Evolutionary conservation across 768 basidiomycete genomes (phyloP).

Genomic region (Ramaria rubella): DNA sequence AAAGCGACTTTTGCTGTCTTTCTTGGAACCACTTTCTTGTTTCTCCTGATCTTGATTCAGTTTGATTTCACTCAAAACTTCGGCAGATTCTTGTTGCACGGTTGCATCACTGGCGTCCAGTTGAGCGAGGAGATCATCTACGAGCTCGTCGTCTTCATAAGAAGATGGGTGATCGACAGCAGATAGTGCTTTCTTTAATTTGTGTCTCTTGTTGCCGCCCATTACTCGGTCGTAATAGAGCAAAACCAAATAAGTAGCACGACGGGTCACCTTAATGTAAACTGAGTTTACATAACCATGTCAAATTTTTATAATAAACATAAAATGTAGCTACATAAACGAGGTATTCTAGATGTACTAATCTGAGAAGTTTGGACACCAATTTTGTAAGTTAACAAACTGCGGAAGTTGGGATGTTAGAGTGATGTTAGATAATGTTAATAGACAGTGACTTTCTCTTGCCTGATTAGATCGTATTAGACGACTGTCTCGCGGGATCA

Average conservation of each 20-base stretch:
- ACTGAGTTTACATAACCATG: too few relatives aligned
- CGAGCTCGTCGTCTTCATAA: constrained; percentile 44
- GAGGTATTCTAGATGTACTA: too few relatives aligned
- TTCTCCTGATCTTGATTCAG: constrained; percentile 25
- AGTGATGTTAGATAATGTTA: too few relatives aligned
- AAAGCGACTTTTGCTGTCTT: constrained; percentile 57
- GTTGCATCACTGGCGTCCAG: constrained; percentile 57
- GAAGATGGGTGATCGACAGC: constrained; percentile 19
- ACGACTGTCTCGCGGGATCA: not conserved
- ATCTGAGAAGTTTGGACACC: too few relatives aligned
- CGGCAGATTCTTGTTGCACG: constrained; percentile 43
- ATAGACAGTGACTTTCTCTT: too few relatives aligned
- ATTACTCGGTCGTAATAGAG: constrained; percentile 49
- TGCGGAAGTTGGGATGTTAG: too few relatives aligned
- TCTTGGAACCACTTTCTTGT: constrained; percentile 32
- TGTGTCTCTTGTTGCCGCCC: constrained; percentile 52
- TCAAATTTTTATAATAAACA: too few relatives aligned
- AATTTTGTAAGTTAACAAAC: too few relatives aligned
- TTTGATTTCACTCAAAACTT: constrained; percentile 43
- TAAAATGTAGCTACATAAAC: too few relatives aligned
- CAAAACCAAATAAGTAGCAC: too few relatives aligned
- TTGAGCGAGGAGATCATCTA: constrained; percentile 72
- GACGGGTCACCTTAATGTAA: too few relatives aligned
- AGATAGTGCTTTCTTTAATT: constrained; percentile 42
- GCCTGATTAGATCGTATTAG: too few relatives aligned